phyloP scores from a whole-genome alignment of 345 rosid genomes.

The Hypericum androsaemum region DNA sequence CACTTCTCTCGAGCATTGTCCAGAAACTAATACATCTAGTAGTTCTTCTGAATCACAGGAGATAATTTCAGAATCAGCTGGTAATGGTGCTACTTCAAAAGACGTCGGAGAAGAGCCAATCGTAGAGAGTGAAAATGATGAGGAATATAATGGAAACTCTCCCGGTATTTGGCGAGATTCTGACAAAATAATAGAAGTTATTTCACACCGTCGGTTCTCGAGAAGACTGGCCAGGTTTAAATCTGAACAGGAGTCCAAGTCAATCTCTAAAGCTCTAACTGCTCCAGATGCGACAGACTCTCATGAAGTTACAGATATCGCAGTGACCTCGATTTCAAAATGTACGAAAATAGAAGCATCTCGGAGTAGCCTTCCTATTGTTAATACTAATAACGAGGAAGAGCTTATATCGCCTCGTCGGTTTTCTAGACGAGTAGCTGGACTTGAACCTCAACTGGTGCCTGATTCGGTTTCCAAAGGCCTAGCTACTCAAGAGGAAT shows the following conservation, averaged over 20 bases:
- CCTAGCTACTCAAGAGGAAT: slow-evolving; percentile 5
- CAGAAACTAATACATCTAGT: too few species aligned
- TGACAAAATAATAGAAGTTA: slow-evolving; percentile 1
- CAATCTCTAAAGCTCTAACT: slow-evolving; percentile 17
- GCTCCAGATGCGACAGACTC: slow-evolving; percentile 15
- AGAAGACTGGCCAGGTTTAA: slow-evolving; percentile 9
- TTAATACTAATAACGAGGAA: slow-evolving; percentile 17
- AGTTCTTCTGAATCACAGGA: not conserved
- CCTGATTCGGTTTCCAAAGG: slow-evolving; percentile 1
- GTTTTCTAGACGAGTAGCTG: slow-evolving; percentile 17
- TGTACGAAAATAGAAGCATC: slow-evolving; percentile 8
- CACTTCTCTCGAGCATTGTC: too few species aligned
- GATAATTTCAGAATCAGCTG: slow-evolving; percentile 17
- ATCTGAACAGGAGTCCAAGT: slow-evolving; percentile 13
- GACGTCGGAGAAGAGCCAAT: slow-evolving; percentile 9
- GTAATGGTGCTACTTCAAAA: slow-evolving; percentile 1
- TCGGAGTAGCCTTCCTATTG: slow-evolving; percentile 9
- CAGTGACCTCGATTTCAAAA: slow-evolving; percentile 2
- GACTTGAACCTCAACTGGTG: slow-evolving; percentile 18
- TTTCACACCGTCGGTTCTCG: slow-evolving; percentile 9
- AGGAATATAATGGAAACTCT: slow-evolving; percentile 6
- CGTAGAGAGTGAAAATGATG: slow-evolving; percentile 8
- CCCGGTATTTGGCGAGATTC: too few species aligned
- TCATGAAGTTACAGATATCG: not conserved
- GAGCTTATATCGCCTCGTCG: slow-evolving; percentile 15